These are phyloP conservation scores for Coniochaeta sp. DNA, from an alignment of 2,329 filamentous ascomycete genomes.

Conservation along the genomic window DNA sequence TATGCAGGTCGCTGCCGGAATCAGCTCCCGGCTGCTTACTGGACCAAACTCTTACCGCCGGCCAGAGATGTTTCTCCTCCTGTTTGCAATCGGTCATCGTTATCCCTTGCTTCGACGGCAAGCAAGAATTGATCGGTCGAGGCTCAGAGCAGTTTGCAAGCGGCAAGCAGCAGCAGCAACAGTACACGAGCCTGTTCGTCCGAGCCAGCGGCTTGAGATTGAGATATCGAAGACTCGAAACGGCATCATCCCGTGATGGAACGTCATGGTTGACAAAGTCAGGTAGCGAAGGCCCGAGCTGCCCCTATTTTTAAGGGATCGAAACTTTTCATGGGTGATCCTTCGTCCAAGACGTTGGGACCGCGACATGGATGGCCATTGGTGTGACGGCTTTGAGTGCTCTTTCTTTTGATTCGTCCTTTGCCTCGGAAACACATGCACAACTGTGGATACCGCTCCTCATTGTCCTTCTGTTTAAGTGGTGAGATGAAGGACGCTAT, in stretches of 20 bases:
- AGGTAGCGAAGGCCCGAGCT: constrained; percentile 2
- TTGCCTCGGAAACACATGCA: neutral
- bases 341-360: constrained; percentile 13
- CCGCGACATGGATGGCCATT: constrained; percentile 5
- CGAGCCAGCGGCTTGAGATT: neutral
- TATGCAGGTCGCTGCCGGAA: neutral
- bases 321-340: neutral
- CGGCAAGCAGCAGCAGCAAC: too few species aligned
- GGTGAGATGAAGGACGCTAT: neutral
- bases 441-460: too few species aligned
- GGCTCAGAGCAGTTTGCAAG: neutral
- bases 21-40: neutral
- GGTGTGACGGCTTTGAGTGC: constrained; percentile 1
- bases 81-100: neutral
- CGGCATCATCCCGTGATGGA: neutral
- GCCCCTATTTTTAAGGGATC: constrained; percentile 1
- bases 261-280: neutral
- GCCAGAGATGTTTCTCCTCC: neutral
- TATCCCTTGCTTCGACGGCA: neutral
- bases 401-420: neutral
- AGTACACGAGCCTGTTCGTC: too few species aligned
- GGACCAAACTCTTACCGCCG: neutral
- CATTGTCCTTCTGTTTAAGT: too few species aligned
- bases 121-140: neutral
- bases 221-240: neutral